phyloP scores from a whole-genome alignment of 2,329 filamentous ascomycete genomes.

The Colletotrichum neosansevieriae region DNA sequence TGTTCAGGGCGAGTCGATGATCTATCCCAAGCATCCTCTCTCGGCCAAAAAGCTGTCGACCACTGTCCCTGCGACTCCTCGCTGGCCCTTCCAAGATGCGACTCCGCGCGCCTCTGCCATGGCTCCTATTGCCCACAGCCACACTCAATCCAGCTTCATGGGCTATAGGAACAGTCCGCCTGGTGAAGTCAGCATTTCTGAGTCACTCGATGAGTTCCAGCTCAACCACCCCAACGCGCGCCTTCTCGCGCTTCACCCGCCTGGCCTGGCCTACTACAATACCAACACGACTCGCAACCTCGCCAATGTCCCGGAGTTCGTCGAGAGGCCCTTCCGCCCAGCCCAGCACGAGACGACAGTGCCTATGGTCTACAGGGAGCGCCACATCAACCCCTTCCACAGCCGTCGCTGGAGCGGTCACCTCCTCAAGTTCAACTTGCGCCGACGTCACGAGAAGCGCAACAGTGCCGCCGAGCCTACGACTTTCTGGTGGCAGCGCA shows the following conservation, averaged over 20 bases:
- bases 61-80: constrained; percentile 1
- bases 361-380: neutral
- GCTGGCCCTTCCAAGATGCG: constrained; percentile 36
- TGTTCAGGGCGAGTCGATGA: constrained; percentile 29
- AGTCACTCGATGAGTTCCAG: constrained; percentile 37
- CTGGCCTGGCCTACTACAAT: neutral
- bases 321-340: neutral
- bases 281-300: neutral
- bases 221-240: constrained; percentile 27
- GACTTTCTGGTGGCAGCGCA: constrained; percentile 27
- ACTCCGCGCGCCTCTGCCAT: constrained; percentile 27
- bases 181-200: constrained; percentile 24
- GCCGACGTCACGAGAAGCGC: neutral
- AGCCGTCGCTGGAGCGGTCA: neutral
- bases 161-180: neutral
- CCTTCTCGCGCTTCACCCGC: constrained; percentile 22
- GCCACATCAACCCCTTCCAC: neutral
- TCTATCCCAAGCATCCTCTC: constrained; percentile 15
- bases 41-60: neutral
- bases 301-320: constrained; percentile 14
- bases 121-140: constrained; percentile 22
- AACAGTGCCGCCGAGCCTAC: neutral
- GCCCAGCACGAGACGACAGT: neutral
- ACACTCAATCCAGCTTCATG: neutral
- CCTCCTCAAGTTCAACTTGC: neutral